Evolutionary conservation across 306 rosid genomes (phyloP).

Genomic region (Trifolium dubium): DNA sequence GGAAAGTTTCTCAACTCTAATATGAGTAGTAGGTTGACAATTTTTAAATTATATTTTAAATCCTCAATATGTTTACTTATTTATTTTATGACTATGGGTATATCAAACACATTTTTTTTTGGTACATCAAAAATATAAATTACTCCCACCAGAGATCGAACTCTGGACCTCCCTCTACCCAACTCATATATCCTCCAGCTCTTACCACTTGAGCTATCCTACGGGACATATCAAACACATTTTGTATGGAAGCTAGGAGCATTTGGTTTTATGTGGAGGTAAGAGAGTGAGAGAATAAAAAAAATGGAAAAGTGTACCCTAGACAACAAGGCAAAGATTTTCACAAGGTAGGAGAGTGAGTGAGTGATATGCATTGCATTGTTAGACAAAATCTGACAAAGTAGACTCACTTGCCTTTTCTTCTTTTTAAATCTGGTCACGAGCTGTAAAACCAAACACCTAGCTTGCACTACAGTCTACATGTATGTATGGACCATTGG

Average conservation of each 20-base stretch:
- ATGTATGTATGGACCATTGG: too few species aligned
- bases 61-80: too few species aligned
- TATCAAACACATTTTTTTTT: neutral
- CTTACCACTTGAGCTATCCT: too few species aligned
- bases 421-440: conserved; percentile 61
- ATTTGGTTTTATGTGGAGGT: conserved; percentile 44
- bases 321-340: conserved; percentile 61
- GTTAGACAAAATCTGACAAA: conserved; percentile 56
- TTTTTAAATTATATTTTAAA: too few species aligned
- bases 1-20: too few species aligned
- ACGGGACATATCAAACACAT: neutral
- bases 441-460: conserved; percentile 73
- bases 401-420: conserved; percentile 44
- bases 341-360: conserved; percentile 51
- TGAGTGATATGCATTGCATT: neutral
- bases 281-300: conserved; percentile 43
- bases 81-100: too few species aligned
- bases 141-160: too few species aligned
- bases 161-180: too few species aligned
- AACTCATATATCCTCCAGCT: too few species aligned
- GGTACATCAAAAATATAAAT: too few species aligned
- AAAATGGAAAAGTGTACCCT: conserved; percentile 58
- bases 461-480: conserved; percentile 41
- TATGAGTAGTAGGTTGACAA: too few species aligned
- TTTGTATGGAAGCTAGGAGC: neutral